Percentiles rank a stretch among this genome's conserved stretches.
These are phyloP conservation scores for Phenoliferia sp. DNA, from an alignment of 1,284 basidiomycete genomes.

Conservation along the genomic window DNA sequence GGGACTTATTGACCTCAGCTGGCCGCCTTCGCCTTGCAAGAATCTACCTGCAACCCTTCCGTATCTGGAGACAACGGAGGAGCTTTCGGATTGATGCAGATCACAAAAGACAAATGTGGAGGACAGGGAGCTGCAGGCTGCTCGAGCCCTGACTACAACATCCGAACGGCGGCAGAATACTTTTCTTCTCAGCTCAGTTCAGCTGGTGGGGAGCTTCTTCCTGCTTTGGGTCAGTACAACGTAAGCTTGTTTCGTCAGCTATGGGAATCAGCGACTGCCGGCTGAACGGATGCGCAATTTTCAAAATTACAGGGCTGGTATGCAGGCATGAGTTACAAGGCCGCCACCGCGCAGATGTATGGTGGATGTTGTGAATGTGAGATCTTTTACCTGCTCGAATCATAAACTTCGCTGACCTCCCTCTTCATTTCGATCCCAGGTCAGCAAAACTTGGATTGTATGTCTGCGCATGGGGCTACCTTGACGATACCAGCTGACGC, in stretches of 20 bases:
- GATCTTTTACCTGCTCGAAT: conserved; percentile 43
- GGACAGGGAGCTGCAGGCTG: conserved; percentile 52
- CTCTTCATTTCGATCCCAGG: neutral
- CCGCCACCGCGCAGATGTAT: conserved; percentile 54
- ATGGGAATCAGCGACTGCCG: neutral
- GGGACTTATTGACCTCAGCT: neutral
- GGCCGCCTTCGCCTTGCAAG: conserved; percentile 71
- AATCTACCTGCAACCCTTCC: conserved; percentile 61
- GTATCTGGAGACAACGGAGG: conserved; percentile 55
- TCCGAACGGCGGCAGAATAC: conserved; percentile 55
- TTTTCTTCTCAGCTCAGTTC: conserved; percentile 54
- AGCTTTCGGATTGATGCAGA: conserved; percentile 65
- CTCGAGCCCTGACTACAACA: conserved; percentile 25
- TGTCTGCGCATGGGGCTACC: neutral
- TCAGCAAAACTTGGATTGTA: conserved; percentile 5
- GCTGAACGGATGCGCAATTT: neutral
- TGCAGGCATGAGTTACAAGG: conserved; percentile 53
- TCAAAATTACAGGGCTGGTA: conserved; percentile 48
- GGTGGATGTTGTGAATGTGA: conserved; percentile 63
- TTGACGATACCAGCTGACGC: neutral
- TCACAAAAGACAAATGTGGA: conserved; percentile 71
- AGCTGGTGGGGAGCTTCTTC: conserved; percentile 58
- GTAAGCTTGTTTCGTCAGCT: conserved; percentile 2
- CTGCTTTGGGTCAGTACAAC: conserved; percentile 67
- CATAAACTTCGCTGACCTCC: neutral